Conservation (phyloP, 108 stramenopile genomes). For the Skeletonema marinoi region DNA sequence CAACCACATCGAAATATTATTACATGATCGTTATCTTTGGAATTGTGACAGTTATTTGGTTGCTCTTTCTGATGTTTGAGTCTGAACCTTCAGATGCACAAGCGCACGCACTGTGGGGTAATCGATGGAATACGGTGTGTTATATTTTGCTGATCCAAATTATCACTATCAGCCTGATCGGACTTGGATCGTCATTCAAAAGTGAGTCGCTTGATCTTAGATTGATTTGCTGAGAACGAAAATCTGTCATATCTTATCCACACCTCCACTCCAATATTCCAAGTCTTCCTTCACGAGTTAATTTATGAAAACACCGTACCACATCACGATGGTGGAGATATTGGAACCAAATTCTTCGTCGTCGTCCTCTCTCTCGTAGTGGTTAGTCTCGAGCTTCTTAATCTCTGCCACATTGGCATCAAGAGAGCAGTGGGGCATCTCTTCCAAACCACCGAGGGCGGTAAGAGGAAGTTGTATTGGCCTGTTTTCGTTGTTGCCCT, state of each 20-base stretch:
- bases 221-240: neutral
- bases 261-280: too few species aligned
- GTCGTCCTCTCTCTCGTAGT: too few species aligned
- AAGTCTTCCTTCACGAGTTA: too few species aligned
- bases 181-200: neutral
- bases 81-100: constrained; percentile 4
- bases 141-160: neutral
- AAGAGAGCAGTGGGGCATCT: too few species aligned
- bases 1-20: constrained; percentile 19
- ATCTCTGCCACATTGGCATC: too few species aligned
- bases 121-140: neutral
- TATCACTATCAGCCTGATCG: neutral
- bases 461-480: too few species aligned
- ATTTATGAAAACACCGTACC: too few species aligned
- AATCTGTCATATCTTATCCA: neutral
- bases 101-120: neutral
- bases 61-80: constrained; percentile 53
- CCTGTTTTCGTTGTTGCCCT: too few species aligned
- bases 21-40: constrained; percentile 51
- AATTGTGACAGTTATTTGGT: constrained; percentile 42
- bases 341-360: too few species aligned
- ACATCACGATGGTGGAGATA: too few species aligned
- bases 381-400: too few species aligned
- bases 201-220: neutral
- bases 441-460: too few species aligned